Evolutionary conservation across 306 rosid genomes (phyloP).

Genomic region (Oxytropis ochrocephala): DNA sequence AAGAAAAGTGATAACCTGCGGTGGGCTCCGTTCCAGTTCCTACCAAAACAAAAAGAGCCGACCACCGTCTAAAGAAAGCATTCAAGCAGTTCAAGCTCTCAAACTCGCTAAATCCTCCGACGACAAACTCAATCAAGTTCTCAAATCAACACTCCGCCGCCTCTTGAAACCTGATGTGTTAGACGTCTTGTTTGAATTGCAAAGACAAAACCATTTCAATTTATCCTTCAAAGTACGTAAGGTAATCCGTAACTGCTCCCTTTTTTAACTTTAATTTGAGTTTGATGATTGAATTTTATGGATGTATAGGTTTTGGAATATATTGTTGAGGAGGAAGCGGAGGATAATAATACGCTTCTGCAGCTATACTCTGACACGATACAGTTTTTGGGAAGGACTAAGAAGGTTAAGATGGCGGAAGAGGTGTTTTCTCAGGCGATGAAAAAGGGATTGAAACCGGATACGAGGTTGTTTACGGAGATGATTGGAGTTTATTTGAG

Average conservation of each 20-base stretch:
- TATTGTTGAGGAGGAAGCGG: constrained; percentile 31
- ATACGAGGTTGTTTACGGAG: constrained; percentile 56
- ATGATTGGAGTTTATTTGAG: constrained; percentile 69
- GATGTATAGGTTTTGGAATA: constrained; percentile 51
- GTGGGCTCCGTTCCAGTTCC: constrained; percentile 49
- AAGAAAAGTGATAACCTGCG: constrained; percentile 19
- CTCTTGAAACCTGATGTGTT: constrained; percentile 53
- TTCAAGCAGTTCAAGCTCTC: constrained; percentile 60
- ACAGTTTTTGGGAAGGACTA: constrained; percentile 50
- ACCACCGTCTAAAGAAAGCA: constrained; percentile 49
- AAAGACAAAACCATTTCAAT: constrained; percentile 45
- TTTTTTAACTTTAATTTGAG: not conserved
- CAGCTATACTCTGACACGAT: constrained; percentile 56
- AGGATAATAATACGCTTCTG: constrained; percentile 36
- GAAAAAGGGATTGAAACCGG: constrained; percentile 46
- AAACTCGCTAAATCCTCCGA: constrained; percentile 47
- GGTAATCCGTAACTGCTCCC: not conserved
- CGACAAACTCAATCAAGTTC: constrained; percentile 34
- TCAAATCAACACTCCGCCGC: constrained; percentile 38
- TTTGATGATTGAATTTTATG: not conserved
- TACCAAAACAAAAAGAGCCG: constrained; percentile 17
- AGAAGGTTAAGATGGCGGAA: constrained; percentile 47
- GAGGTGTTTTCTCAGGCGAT: constrained; percentile 35
- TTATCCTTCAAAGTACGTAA: constrained; percentile 40
- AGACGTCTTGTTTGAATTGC: constrained; percentile 44